A percentile compares a stretch with the other conserved stretches of the same genome.
These are phyloP conservation scores for Annulohypoxylon maeteangense DNA, from an alignment of 495 filamentous ascomycete species.

Conservation along the genomic window DNA sequence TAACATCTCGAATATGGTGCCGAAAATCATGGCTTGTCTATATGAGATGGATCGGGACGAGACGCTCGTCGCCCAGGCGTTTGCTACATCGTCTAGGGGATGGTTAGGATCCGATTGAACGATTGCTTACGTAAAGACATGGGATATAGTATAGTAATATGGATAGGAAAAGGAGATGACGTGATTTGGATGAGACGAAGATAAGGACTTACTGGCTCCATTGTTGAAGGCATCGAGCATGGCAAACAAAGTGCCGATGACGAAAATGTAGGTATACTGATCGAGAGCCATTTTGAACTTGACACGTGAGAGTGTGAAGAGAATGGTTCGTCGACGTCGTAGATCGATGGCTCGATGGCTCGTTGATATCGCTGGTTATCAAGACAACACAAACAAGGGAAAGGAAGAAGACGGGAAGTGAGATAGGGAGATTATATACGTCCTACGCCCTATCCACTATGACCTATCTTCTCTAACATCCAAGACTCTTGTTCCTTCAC, in stretches of 20 bases:
- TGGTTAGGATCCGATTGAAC: slow-evolving; percentile 52
- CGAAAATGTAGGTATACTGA: slow-evolving; percentile 70
- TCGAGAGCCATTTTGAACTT: slow-evolving; percentile 61
- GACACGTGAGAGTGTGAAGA: slow-evolving; percentile 6
- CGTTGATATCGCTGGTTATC: slow-evolving; percentile 22
- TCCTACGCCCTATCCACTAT: slow-evolving; percentile 8
- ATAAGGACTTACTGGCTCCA: slow-evolving; percentile 65
- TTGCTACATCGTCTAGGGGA: slow-evolving; percentile 74
- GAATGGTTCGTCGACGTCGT: slow-evolving; percentile 8
- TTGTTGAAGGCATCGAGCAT: slow-evolving; percentile 74
- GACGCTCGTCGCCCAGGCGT: slow-evolving; percentile 75
- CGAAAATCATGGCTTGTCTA: slow-evolving; percentile 70
- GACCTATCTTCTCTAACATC: slow-evolving; percentile 11
- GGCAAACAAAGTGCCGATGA: slow-evolving; percentile 74
- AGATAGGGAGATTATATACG: slow-evolving; percentile 35
- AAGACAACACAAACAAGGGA: slow-evolving; percentile 4
- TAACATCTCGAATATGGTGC: slow-evolving; percentile 68
- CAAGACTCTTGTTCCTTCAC: neutral
- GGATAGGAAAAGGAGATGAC: neutral
- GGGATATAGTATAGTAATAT: neutral
- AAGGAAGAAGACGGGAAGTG: neutral
- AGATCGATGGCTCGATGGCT: slow-evolving; percentile 14
- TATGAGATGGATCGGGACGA: slow-evolving; percentile 73
- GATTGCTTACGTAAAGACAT: neutral
- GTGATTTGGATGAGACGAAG: neutral